Evolutionary conservation across 2,329 filamentous ascomycete species (phyloP).

Genomic region (Aureobasidium subglaciale): DNA sequence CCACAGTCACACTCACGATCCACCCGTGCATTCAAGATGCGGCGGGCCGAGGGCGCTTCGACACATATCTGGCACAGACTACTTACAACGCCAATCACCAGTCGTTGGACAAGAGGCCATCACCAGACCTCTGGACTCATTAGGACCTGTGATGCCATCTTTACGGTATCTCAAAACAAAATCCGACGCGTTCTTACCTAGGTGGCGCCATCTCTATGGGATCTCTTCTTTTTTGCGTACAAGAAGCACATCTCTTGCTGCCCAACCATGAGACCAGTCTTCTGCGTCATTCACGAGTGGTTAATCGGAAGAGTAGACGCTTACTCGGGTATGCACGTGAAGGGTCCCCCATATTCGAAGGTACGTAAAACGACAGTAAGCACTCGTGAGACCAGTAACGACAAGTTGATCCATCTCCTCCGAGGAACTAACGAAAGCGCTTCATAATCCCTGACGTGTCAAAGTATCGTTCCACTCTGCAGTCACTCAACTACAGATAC

Average conservation of each 20-base stretch:
- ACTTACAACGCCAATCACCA: conserved; percentile 5
- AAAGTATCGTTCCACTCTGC: not conserved
- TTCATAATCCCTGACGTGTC: not conserved
- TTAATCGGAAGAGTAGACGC: not conserved
- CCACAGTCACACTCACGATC: conserved; percentile 9
- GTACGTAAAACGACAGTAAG: not conserved
- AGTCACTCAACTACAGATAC: not conserved
- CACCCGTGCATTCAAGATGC: conserved; percentile 8
- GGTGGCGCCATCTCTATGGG: conserved; percentile 5
- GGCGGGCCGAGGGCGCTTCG: conserved; percentile 9
- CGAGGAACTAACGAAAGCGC: not conserved
- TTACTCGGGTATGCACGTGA: not conserved
- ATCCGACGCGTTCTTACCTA: not conserved
- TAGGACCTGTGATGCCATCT: not conserved
- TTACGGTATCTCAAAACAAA: not conserved
- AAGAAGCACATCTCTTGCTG: conserved; percentile 10
- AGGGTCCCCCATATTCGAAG: not conserved
- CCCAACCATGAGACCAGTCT: conserved; percentile 3
- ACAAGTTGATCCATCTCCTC: not conserved
- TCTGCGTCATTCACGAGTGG: not conserved
- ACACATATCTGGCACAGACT: conserved; percentile 5
- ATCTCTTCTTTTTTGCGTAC: too few relatives aligned
- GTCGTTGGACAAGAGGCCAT: not conserved
- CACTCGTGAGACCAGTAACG: not conserved
- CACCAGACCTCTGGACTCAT: conserved; percentile 1